Conservation (phyloP, 2,329 filamentous ascomycete genomes). For the Colletotrichum cordylinicola region DNA sequence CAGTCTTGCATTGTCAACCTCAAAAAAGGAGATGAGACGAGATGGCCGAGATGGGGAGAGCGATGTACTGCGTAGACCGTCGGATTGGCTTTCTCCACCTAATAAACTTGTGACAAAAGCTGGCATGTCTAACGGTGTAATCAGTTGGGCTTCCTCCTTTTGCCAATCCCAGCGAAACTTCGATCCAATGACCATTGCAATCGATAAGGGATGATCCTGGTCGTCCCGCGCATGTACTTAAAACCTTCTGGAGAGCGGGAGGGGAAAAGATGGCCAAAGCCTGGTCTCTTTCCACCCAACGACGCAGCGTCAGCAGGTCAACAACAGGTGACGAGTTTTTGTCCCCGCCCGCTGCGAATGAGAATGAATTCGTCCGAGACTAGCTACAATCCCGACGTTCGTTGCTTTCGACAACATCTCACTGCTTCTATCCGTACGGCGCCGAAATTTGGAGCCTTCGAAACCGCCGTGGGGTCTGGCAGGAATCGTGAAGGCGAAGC, state of each 20-base stretch:
- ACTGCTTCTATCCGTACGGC: no score
- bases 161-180: conserved; percentile 2
- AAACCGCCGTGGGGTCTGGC: background rate
- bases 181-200: background rate
- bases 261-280: background rate
- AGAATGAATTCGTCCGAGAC: background rate
- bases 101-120: conserved; percentile 23
- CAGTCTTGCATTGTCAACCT: background rate
- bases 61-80: background rate
- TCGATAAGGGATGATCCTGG: background rate
- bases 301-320: background rate
- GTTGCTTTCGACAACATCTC: background rate
- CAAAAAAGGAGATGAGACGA: conserved; percentile 10
- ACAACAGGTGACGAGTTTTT: background rate
- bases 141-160: background rate
- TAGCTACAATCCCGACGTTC: background rate
- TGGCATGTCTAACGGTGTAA: conserved; percentile 5
- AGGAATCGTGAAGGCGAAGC: background rate
- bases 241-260: background rate
- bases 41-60: background rate
- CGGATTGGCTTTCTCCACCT: conserved; percentile 18
- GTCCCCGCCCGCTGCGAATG: background rate
- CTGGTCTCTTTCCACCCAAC: background rate
- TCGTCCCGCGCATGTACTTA: background rate
- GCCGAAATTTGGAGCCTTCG: background rate